These are phyloP conservation scores for Ogataea naganishii DNA, from an alignment of 805 yeast genomes.

Conservation along the genomic window DNA sequence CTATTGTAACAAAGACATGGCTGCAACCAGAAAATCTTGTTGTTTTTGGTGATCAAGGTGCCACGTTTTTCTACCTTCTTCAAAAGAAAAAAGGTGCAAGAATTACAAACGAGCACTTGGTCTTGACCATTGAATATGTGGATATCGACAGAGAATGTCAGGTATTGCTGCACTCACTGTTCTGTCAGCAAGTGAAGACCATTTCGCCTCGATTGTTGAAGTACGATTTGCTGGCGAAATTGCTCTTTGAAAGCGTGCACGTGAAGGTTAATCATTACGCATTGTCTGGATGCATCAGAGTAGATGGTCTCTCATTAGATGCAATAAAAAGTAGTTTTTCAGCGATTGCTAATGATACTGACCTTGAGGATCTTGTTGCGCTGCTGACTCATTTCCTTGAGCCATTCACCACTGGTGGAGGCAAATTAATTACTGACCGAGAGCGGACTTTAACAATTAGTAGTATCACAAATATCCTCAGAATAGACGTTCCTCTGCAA, in stretches of 20 bases:
- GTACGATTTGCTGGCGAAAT: conserved; percentile 14
- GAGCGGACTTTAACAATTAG: too few species aligned
- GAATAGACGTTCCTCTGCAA: conserved; percentile 57
- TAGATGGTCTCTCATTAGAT: conserved; percentile 7
- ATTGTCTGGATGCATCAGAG: conserved; percentile 11
- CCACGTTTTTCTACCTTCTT: conserved; percentile 52
- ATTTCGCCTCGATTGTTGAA: conserved; percentile 7
- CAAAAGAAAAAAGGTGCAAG: conserved; percentile 12
- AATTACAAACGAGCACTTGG: conserved; percentile 26
- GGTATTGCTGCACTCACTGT: conserved; percentile 13
- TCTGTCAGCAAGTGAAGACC: conserved; percentile 8
- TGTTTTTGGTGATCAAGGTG: conserved; percentile 66
- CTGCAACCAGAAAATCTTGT: conserved; percentile 28
- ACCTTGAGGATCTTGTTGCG: conserved; percentile 6
- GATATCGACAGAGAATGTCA: conserved; percentile 38
- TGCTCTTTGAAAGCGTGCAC: conserved; percentile 11
- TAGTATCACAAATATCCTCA: conserved; percentile 5
- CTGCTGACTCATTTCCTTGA: conserved; percentile 8
- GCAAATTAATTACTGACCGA: too few species aligned
- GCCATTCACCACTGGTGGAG: background rate
- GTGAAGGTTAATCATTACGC: conserved; percentile 22
- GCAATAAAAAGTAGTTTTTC: too few species aligned
- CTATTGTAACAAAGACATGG: conserved; percentile 17
- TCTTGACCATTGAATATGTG: conserved; percentile 35
- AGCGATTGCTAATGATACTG: too few species aligned